phyloP scores from a whole-genome alignment of 2,329 filamentous ascomycete species.

The Endocalyx cinctus region DNA sequence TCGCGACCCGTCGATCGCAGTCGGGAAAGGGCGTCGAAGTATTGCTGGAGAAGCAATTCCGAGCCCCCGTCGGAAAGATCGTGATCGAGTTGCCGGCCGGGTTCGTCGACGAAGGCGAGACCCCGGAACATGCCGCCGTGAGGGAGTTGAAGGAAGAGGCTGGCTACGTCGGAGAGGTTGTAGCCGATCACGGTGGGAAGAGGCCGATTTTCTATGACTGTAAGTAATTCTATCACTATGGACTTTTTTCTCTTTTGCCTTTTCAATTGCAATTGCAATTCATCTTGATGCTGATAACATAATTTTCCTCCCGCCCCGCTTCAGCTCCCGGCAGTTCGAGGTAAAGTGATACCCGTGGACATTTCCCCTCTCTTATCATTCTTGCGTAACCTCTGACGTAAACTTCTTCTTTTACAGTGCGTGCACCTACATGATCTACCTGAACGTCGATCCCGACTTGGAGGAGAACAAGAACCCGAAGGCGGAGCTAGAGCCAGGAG shows the following conservation, averaged over 20 bases:
- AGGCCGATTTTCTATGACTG: conserved; percentile 23
- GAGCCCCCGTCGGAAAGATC: conserved; percentile 32
- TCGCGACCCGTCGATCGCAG: conserved; percentile 20
- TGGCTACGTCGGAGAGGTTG: conserved; percentile 31
- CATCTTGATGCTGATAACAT: too few species aligned
- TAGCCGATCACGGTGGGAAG: conserved; percentile 15
- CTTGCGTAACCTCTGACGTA: too few species aligned
- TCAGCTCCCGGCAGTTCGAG: conserved; percentile 24
- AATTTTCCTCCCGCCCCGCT: too few species aligned
- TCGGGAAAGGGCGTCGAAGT: conserved; percentile 21
- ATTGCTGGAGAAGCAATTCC: conserved; percentile 35
- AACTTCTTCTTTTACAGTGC: conserved; percentile 13
- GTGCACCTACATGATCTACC: conserved; percentile 31
- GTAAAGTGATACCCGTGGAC: conserved; percentile 6
- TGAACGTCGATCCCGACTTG: conserved; percentile 39
- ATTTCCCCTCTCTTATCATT: not conserved
- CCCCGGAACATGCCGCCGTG: conserved; percentile 31
- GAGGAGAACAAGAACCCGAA: conserved; percentile 41
- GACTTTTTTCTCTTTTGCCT: not conserved
- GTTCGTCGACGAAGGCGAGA: conserved; percentile 33
- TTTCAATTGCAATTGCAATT: too few species aligned
- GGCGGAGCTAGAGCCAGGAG: conserved; percentile 43
- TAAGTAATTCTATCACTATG: conserved; percentile 15
- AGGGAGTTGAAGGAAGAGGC: conserved; percentile 35
- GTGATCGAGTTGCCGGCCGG: conserved; percentile 35